phyloP scores from a whole-genome alignment of 1,284 basidiomycete genomes.

The Athelia psychrophila region DNA sequence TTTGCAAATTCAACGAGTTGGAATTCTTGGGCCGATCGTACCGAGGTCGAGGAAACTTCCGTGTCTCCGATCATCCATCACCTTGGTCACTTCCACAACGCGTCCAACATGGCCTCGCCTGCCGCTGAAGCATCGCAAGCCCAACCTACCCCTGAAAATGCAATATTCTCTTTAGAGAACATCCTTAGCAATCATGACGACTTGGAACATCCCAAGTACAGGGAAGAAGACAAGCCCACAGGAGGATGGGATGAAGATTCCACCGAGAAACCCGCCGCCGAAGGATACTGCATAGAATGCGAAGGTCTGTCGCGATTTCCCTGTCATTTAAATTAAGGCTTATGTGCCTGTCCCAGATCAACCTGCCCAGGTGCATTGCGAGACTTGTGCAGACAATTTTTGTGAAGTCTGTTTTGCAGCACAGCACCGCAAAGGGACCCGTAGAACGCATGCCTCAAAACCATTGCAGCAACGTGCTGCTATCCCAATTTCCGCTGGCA shows the following conservation, averaged over 20 bases:
- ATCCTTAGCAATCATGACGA: constrained; percentile 63
- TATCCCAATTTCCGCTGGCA: constrained; percentile 3
- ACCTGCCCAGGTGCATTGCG: constrained; percentile 70
- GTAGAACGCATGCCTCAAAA: constrained; percentile 12
- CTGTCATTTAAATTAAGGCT: background rate
- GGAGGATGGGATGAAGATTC: constrained; percentile 68
- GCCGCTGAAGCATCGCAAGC: too few species aligned
- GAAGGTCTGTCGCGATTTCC: constrained; percentile 54
- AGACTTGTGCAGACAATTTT: constrained; percentile 66
- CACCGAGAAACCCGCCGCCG: constrained; percentile 40
- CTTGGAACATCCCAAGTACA: constrained; percentile 49
- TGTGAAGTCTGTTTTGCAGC: constrained; percentile 83
- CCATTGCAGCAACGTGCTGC: constrained; percentile 23
- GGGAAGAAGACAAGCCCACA: constrained; percentile 31
- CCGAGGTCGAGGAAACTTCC: too few species aligned
- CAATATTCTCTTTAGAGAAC: constrained; percentile 57
- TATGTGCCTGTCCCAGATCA: constrained; percentile 51
- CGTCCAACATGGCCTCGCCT: too few species aligned
- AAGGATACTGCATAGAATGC: constrained; percentile 78
- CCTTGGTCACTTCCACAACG: too few species aligned
- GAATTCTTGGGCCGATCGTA: too few species aligned
- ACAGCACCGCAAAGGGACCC: constrained; percentile 51
- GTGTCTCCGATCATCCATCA: too few species aligned
- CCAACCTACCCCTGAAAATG: background rate
- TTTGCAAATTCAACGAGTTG: too few species aligned